Base-by-base conservation (phyloP, 2,329 filamentous ascomycete genomes). In the Epicoccum sorghinum region DNA sequence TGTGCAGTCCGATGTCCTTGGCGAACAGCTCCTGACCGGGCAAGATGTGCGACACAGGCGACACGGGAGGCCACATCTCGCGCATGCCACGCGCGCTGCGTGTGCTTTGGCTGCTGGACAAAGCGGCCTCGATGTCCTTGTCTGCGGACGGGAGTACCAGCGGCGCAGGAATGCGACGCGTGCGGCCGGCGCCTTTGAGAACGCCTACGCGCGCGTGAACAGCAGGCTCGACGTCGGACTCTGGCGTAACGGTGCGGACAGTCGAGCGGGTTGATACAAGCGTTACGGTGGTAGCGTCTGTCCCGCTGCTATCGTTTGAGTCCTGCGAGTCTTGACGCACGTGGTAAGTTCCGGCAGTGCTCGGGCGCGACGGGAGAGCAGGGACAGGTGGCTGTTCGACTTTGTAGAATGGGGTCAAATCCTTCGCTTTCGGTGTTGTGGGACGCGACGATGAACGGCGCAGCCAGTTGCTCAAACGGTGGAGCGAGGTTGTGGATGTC, bases 381-480 rank as follows among this genome's bases (percentile, higher is more conserved):
- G 47, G 53, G 3, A 51, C 23, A 3, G 53, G 47, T 32, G 56
- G 58, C 13, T 37, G 9, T 32, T 64, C 60, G 59, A 67, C 69
- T 37, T 68, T 64, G 62, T 74, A 74, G 52, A 74, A 74, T 0
- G 68, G 62, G 2, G 58, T 61, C 5, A 49, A 18, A 13, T 48
- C 44, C 25, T 59, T 58, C n/a, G 55, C 47, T 7, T 66, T 59
- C 5, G 64, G 53, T 9, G 69, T 66, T 1, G 67, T 65, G 6
- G 61, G 59, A 6, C 59, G 58, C 4, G 66, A 65, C 7, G 67
- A 56, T 6, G 71, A 73, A 39, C 70, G 69, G 49, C 72, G 72
- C 40, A 75, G 52, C 72, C 72, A 75, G 12, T 69, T 69, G 22
- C 69, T 68, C 1, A 75, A 53, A 4, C 72, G 70, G 29, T 58